A percentile compares a stretch with the other conserved stretches of the same genome.
Evolutionary conservation across 495 filamentous ascomycete genomes (phyloP).

Genomic region (Aspergillus saccharolyticus): DNA sequence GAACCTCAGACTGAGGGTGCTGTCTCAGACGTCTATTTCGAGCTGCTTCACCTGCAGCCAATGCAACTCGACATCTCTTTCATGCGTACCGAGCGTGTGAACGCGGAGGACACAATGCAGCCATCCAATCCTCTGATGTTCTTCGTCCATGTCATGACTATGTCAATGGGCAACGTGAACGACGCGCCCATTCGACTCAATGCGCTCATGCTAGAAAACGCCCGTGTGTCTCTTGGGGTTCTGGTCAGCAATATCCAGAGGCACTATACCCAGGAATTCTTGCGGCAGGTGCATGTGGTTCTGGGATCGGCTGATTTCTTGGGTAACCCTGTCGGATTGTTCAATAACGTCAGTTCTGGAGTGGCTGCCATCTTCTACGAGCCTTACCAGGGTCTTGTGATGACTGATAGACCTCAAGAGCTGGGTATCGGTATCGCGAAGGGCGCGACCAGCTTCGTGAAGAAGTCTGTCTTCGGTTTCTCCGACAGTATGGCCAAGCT

Average conservation of each 20-base stretch:
- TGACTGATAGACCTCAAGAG: conserved; percentile 91
- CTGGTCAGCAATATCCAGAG: conserved; percentile 79
- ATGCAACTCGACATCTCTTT: conserved; percentile 98
- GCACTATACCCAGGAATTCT: conserved; percentile 91
- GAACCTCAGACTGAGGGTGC: conserved; percentile 79
- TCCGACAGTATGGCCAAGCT: conserved; percentile 94
- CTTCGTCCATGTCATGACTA: conserved; percentile 95
- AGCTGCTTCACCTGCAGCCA: conserved; percentile 91
- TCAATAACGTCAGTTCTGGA: conserved; percentile 96
- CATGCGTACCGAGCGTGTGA: conserved; percentile 92
- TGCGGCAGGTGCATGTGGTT: conserved; percentile 95
- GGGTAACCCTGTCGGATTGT: conserved; percentile 95
- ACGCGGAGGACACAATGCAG: conserved; percentile 82
- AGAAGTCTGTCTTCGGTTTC: conserved; percentile 96
- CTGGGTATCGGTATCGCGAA: conserved; percentile 93
- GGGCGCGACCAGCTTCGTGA: conserved; percentile 92
- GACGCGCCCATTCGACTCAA: conserved; percentile 92
- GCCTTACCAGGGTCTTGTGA: conserved; percentile 94
- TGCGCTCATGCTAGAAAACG: conserved; percentile 91
- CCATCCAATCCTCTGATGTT: conserved; percentile 95
- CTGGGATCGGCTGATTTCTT: conserved; percentile 96
- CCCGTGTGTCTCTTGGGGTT: conserved; percentile 79
- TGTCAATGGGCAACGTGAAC: conserved; percentile 98
- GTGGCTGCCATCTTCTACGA: conserved; percentile 98
- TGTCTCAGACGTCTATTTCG: conserved; percentile 94